phyloP scores from a whole-genome alignment of 805 yeast genomes.

The Spathaspora arborariae region DNA sequence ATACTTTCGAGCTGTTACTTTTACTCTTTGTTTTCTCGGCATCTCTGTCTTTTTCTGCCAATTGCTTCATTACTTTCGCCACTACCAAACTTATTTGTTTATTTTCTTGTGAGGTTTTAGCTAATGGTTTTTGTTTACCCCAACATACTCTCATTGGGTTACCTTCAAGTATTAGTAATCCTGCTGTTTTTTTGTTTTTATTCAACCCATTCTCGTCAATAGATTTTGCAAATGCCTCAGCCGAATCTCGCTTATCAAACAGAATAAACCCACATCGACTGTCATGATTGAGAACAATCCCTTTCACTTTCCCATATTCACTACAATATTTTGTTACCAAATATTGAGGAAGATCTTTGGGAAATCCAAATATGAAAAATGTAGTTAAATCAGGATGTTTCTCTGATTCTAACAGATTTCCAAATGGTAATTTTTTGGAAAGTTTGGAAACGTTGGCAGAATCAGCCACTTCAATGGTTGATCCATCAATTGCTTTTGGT shows the following conservation, averaged over 20 bases:
- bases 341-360: constrained; percentile 63
- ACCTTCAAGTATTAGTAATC: constrained; percentile 26
- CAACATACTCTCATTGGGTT: constrained; percentile 52
- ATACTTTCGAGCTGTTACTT: not conserved
- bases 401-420: constrained; percentile 49
- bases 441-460: constrained; percentile 38
- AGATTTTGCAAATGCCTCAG: constrained; percentile 39
- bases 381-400: constrained; percentile 44
- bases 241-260: constrained; percentile 46
- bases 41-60: constrained; percentile 40
- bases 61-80: constrained; percentile 48
- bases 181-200: constrained; percentile 25
- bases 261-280: constrained; percentile 64
- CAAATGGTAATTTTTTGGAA: constrained; percentile 62
- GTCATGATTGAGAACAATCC: constrained; percentile 49
- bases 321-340: constrained; percentile 47
- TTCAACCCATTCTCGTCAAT: constrained; percentile 24
- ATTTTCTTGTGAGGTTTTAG: constrained; percentile 41
- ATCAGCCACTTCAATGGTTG: constrained; percentile 28
- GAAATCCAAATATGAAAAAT: constrained; percentile 74
- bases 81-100: constrained; percentile 48
- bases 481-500: constrained; percentile 3
- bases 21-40: constrained; percentile 2
- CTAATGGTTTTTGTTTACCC: constrained; percentile 47
- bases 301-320: constrained; percentile 43